Percentiles rank a stretch among this genome's conserved stretches.
Evolutionary conservation across 176 grass and related monocot species (phyloP).

Genomic region (Triticum turgidum): DNA sequence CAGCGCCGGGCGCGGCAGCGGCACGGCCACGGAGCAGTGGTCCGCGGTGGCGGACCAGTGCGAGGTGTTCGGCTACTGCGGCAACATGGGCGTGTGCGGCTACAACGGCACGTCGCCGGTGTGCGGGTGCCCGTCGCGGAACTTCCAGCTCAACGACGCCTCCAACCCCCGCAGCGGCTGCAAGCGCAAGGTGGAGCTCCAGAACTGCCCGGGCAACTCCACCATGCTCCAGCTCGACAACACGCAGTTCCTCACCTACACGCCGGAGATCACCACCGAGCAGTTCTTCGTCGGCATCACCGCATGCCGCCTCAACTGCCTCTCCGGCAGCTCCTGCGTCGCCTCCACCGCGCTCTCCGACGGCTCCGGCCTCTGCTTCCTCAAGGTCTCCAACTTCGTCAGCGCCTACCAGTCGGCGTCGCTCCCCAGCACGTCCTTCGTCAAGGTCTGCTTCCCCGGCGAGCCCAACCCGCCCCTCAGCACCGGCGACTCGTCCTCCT

Average conservation of each 20-base stretch:
- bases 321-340: constrained; percentile 65
- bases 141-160: constrained; percentile 47
- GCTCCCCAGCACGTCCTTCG: constrained; percentile 88
- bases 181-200: constrained; percentile 42
- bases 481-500: not conserved
- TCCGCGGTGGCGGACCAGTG: constrained; percentile 93
- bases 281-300: constrained; percentile 91
- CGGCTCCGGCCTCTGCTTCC: constrained; percentile 85
- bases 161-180: constrained; percentile 42
- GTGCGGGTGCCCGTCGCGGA: constrained; percentile 73
- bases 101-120: constrained; percentile 78
- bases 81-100: constrained; percentile 80
- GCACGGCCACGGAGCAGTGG: constrained; percentile 48
- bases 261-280: constrained; percentile 62
- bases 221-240: constrained; percentile 80
- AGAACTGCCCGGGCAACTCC: constrained; percentile 71
- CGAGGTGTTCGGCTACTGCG: constrained; percentile 94
- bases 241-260: constrained; percentile 90
- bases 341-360: constrained; percentile 88
- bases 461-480: not conserved
- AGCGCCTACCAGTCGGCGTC: constrained; percentile 78
- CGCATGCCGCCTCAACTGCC: constrained; percentile 83
- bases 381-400: constrained; percentile 75
- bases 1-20: constrained; percentile 46
- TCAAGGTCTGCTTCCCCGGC: constrained; percentile 84